Conservation (phyloP, 129 eudicot species). For the Gnaphalium uliginosum region DNA sequence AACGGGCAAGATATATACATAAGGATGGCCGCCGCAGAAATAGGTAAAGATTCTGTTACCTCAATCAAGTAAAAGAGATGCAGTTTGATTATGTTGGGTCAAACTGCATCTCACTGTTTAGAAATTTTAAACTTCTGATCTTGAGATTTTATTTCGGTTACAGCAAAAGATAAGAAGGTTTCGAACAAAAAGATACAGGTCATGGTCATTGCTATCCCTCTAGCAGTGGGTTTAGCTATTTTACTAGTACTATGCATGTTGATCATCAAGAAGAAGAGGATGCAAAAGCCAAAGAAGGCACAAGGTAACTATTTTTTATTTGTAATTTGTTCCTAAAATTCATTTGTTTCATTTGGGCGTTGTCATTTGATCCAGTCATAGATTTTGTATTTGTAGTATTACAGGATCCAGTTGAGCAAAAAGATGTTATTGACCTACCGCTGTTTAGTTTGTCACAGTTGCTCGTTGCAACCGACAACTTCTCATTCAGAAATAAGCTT, state of each 20-base stretch:
- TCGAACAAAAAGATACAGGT: not conserved
- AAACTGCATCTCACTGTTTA: too few species aligned
- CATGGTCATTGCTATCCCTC: not conserved
- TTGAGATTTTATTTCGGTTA: too few species aligned
- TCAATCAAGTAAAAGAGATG: not conserved
- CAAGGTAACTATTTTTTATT: not conserved
- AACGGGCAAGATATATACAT: constrained; percentile 33
- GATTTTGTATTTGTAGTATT: not conserved
- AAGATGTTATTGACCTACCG: constrained; percentile 25
- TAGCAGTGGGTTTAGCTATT: not conserved
- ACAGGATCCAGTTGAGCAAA: not conserved
- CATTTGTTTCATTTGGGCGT: not conserved
- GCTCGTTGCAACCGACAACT: constrained; percentile 18
- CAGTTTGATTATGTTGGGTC: not conserved
- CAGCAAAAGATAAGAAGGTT: constrained; percentile 6
- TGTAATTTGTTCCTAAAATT: too few species aligned
- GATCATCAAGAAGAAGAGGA: constrained; percentile 12
- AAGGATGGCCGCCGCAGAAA: constrained; percentile 26
- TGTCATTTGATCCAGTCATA: not conserved
- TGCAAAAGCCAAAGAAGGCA: not conserved
- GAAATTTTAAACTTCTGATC: too few species aligned
- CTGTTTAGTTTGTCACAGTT: not conserved
- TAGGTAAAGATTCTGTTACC: not conserved
- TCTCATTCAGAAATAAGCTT: constrained; percentile 15
- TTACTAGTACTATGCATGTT: constrained; percentile 6